Evolutionary conservation across 495 filamentous ascomycete genomes (phyloP), one percentile per base, ranked within the genome.

Genomic region (Beverwykella pulmonaria): DNA sequence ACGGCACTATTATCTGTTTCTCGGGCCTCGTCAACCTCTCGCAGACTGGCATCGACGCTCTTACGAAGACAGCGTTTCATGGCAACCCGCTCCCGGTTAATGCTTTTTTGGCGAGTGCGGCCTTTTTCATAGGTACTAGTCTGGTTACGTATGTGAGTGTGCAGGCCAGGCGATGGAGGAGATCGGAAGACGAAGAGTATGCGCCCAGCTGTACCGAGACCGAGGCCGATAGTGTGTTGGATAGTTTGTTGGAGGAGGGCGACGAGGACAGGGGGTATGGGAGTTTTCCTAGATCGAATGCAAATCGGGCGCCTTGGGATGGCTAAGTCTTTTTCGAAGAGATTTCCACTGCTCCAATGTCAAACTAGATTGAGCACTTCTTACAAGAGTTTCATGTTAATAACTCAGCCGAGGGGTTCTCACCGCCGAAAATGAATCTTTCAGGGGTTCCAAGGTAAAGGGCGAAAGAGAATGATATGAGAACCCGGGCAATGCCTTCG

Each of bases 1-100:
- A 97, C 72, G 93, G 93, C 12, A 82, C 92, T 15, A 87, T 96
- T 57, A 97, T 97, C 55, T 96, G 91, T 73, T 72, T 93, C 7
- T 87, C 92, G 1, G 93, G 93, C 1, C 69, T 98, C 17, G 81
- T 92, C 53, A 96, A 95, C 74, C 92, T 98, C 68, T 84, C 82
- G 23, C 93, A 97, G 79, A 85, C 86, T 9, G 92, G 83, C 0
- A 78, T 97, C 22, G 92, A 97, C 74, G 86, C 86, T 50, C 66
- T 95, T 57, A 92, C 91, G 25, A 89, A 95, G 64, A 80, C 81
- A 47, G 79, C 79, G 0, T 97, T 92, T 74, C 48, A 79, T 15
- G 83, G 85, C 1, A 79, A 96, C 76, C 93, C 93, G 0, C 78
- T 87, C 1, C 91, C 92, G 0, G 89, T 96, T 0, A 95, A 98